These are phyloP conservation scores for Ensete glaucum DNA, from an alignment of 176 grass and related monocot genomes.

Conservation along the genomic window DNA sequence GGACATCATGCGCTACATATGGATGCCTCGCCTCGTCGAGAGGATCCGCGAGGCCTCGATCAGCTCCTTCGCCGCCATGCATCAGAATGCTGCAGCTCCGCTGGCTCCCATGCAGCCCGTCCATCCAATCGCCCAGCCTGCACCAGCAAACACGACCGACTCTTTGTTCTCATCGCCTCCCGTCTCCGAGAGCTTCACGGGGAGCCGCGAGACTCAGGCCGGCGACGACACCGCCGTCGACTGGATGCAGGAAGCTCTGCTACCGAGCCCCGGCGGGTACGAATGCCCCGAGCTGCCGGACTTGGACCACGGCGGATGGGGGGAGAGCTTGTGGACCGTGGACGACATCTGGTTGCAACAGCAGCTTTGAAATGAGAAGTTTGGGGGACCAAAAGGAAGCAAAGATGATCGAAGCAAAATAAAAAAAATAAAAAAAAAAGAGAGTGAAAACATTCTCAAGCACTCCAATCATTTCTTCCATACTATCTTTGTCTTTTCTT, in stretches of 20 bases:
- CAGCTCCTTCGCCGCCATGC: background rate
- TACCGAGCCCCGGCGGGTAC: background rate
- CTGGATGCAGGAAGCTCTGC: background rate
- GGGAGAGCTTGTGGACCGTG: conserved; percentile 10
- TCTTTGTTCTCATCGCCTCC: conserved; percentile 6
- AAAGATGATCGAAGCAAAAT: background rate
- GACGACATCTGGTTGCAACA: conserved; percentile 8
- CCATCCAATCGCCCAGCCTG: background rate
- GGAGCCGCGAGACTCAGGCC: background rate
- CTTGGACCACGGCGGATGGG: conserved; percentile 1
- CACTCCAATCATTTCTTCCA: too few relatives aligned
- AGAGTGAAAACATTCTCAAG: background rate
- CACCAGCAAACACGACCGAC: background rate
- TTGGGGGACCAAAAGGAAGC: background rate
- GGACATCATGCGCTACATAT: conserved; percentile 13
- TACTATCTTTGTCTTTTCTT: too few relatives aligned
- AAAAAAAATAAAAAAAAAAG: background rate
- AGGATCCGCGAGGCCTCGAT: background rate
- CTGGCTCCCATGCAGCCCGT: background rate
- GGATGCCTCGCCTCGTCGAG: conserved; percentile 9
- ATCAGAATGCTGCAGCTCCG: background rate
- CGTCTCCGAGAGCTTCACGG: conserved; percentile 1
- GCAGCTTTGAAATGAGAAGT: conserved; percentile 7
- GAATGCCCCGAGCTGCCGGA: background rate
- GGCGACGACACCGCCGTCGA: background rate